Evolutionary conservation across 106 monocot species (phyloP), one percentile per base, ranked within the genome.

Genomic region (Acorus gramineus): DNA sequence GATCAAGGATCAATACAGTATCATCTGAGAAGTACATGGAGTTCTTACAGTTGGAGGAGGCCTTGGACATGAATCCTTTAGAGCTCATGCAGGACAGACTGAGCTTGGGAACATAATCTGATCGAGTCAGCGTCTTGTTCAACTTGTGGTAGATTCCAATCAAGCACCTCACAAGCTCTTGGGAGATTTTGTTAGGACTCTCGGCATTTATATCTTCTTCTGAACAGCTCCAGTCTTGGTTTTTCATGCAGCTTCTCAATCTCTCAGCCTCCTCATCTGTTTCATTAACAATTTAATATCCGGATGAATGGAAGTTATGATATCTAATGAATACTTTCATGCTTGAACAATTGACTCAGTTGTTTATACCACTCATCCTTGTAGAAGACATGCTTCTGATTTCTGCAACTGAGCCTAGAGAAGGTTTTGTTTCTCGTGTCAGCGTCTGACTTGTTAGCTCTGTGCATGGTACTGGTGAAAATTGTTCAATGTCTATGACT

Each of bases 31-130:
- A 62, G 50, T 64, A 62, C 54, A 63, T 52, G 42, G 66, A 42
- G 44, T 55, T 65, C 62, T 74, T 82, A 58, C 59, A 61, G 59
- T 66, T 69, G 53, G 52, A 72, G 62, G 75, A 79, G 13, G 80
- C 54, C 47, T 60, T 83, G 52, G 70, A 65, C 9, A 70, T 56
- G 9, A 79, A 60, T 50, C 70, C 79, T 63, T 69, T 83, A 54
- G 91, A 71, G 52, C 82, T 86, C 60, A 89, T 83, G 83, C 89
- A 86, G 14, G 93, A 81, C 12, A 93, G 71, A 55, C 69, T 63
- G 47, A 79, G 55, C 78, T 84, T 85, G 11, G 81, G 54, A 69
- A 66, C 48, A 43, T 42, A 53, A 7, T 74, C 73, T 3, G 47
- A 13, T 2, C 56, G 67, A 45, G 54, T 14, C n/a, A 72, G 62